Base-by-base conservation (phyloP, 768 basidiomycete genomes). In the Tylopilus sp. region DNA sequence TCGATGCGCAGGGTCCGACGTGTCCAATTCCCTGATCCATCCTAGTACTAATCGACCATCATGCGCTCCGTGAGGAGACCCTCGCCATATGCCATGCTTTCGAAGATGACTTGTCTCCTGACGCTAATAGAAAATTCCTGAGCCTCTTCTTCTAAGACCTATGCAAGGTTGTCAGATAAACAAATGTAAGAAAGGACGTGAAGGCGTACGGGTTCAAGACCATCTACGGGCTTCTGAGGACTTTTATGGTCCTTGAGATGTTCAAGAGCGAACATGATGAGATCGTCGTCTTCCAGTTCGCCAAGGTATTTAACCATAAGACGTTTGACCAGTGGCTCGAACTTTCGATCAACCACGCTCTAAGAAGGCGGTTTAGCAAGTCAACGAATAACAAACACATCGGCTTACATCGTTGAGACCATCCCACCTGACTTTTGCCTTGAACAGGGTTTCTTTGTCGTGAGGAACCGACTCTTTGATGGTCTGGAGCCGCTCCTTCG, bases 131-230 rank as follows among this genome's bases (percentile, higher is more conserved):
- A 77, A 53, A 95, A 81, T 55, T 92, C 86, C 25, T 75, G 74
- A 6, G 94, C 93, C 67, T 98, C 94, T 69, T 96, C 94, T 66
- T 93, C 93, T 31, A 98, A 76, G 4, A 97, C 91, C 94, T 97
- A 64, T 34, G 11, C 26, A 24, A 40, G 14, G 13, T 16, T 6
- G 54, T 57, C 37, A 63, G 41, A 19, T n/a, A 31, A n/a, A 28
- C 30, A 6, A 36, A 33, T 48, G 16, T 33, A 29, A 36, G 24
- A 28, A 6, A n/a, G n/a, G 8, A 48, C 22, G 45, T 26, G 16
- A 37, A n/a, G 47, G 33, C 93, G 65, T 72, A 96, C 95, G 54
- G 91, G 88, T 74, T 93, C 92, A 21, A 98, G 73, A 13, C 92
- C 93, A 62, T 96, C 95, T 11, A 92, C 82, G 3, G 97, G 77